Conservation (phyloP, 441 rosid genomes). For the Mallotus japonicus region DNA sequence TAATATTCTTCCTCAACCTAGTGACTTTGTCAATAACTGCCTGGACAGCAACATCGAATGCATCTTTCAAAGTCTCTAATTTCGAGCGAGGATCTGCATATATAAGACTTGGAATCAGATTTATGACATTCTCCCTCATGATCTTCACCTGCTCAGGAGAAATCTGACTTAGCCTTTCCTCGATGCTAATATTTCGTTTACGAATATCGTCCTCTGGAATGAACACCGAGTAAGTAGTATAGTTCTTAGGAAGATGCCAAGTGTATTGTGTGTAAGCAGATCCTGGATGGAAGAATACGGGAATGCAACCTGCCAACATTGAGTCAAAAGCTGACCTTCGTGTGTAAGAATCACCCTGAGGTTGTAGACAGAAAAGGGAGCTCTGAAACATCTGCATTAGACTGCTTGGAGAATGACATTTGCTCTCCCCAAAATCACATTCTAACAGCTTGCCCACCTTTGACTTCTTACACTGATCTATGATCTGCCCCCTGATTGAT, state of each 20-base stretch:
- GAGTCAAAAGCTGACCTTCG: conserved; percentile 88
- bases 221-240: conserved; percentile 75
- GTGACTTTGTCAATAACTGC: conserved; percentile 82
- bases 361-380: conserved; percentile 82
- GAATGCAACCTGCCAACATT: conserved; percentile 86
- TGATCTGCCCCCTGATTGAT: conserved; percentile 91
- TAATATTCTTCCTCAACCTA: conserved; percentile 71
- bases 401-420: conserved; percentile 96
- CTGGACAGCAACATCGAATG: conserved; percentile 82
- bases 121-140: conserved; percentile 77
- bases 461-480: conserved; percentile 67
- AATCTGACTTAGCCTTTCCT: conserved; percentile 65
- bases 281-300: conserved; percentile 92
- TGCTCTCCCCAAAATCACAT: conserved; percentile 97
- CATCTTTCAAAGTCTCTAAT: conserved; percentile 65
- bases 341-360: conserved; percentile 92
- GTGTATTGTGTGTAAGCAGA: conserved; percentile 90
- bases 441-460: conserved; percentile 74
- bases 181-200: conserved; percentile 71
- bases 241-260: conserved; percentile 92
- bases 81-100: conserved; percentile 83
- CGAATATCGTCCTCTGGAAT: conserved; percentile 82
- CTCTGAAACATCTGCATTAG: conserved; percentile 92
- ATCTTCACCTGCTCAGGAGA: conserved; percentile 67
- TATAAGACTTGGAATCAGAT: conserved; percentile 66